phyloP scores from a whole-genome alignment of 129 eudicot genomes.

The Ambrosia artemisiifolia region DNA sequence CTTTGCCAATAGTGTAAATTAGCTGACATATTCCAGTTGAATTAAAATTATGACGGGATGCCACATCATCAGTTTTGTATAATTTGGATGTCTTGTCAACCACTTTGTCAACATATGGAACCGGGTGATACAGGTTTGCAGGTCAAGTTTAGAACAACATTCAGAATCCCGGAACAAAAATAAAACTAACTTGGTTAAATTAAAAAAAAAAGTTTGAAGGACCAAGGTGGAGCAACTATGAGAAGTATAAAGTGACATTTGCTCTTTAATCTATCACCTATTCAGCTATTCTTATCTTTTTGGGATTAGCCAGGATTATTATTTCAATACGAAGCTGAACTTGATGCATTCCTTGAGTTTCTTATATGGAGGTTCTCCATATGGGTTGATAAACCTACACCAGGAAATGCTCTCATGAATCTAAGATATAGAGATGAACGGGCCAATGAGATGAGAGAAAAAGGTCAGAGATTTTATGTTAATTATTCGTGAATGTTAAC shows the following conservation, averaged over 20 bases:
- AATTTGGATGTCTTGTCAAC: not conserved
- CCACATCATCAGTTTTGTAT: not conserved
- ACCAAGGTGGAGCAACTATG: not conserved
- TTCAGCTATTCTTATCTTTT: constrained; percentile 33
- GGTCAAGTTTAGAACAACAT: not conserved
- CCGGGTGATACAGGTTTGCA: not conserved
- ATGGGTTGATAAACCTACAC: constrained; percentile 99
- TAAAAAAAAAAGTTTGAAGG: not conserved
- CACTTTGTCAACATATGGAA: not conserved
- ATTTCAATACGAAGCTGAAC: constrained; percentile 95
- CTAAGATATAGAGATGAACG: constrained; percentile 95
- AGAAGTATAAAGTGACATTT: constrained; percentile 33
- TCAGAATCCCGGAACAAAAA: not conserved
- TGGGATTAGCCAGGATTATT: constrained; percentile 97
- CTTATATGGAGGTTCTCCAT: constrained; percentile 96
- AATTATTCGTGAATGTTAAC: not conserved
- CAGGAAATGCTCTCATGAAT: constrained; percentile 96
- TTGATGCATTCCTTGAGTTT: constrained; percentile 99
- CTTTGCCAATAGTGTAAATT: not conserved
- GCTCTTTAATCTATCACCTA: not conserved
- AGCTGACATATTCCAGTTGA: not conserved
- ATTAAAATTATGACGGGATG: not conserved
- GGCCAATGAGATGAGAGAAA: constrained; percentile 62
- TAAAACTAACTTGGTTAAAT: not conserved
- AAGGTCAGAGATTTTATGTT: constrained; percentile 47